phyloP scores from a whole-genome alignment of 306 rosid genomes.

The Cucurbita moschata region DNA sequence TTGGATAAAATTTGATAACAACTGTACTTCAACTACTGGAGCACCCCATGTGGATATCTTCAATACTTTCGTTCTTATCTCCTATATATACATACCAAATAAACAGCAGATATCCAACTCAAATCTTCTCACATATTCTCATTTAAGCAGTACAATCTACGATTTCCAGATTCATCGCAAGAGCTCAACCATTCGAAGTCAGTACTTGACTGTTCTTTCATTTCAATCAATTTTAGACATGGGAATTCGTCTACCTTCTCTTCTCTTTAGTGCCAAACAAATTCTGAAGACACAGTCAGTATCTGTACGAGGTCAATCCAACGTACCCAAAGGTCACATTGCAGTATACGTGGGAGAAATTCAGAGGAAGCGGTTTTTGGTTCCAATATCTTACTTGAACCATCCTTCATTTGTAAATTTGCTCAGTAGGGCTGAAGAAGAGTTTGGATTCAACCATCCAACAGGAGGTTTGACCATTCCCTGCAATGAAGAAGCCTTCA shows the following conservation, averaged over 20 bases:
- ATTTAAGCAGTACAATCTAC: not conserved
- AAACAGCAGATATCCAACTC: not conserved
- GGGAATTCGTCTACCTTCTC: not conserved
- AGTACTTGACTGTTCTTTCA: not conserved
- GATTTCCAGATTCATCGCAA: too few relatives aligned
- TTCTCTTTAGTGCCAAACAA: constrained; percentile 1
- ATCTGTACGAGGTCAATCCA: not conserved
- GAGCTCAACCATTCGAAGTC: not conserved
- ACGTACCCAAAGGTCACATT: constrained; percentile 33
- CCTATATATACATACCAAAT: not conserved
- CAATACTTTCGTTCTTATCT: not conserved
- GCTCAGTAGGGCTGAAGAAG: constrained; percentile 27
- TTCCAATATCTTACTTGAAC: constrained; percentile 30
- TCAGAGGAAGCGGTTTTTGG: constrained; percentile 23
- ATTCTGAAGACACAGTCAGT: not conserved
- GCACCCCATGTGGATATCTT: constrained; percentile 1
- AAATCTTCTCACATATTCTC: not conserved
- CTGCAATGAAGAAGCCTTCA: constrained; percentile 11
- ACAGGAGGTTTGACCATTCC: constrained; percentile 16
- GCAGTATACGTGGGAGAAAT: constrained; percentile 37
- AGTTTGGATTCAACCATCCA: constrained; percentile 27
- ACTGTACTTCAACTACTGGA: not conserved
- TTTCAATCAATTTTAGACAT: not conserved
- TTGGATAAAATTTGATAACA: not conserved
- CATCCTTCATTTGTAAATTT: constrained; percentile 26